Evolutionary conservation across 371 early-diverging fungal species (phyloP).

Genomic region (Thermomucor indicae-seudaticae): DNA sequence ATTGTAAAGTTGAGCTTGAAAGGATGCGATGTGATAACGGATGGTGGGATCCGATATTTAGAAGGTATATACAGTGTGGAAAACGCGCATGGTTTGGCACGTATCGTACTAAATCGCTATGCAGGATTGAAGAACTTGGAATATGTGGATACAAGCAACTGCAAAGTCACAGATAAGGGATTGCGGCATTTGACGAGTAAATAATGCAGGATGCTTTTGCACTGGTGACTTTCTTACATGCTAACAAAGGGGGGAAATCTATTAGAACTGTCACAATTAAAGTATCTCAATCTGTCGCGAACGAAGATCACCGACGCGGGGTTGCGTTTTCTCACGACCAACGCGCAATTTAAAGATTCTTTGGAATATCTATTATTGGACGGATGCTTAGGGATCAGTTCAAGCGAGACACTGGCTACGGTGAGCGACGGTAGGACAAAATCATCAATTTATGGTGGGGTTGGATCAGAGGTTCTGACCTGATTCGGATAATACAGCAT

Average conservation of each 20-base stretch:
- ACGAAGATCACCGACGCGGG: constrained; percentile 36
- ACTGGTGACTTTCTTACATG: not conserved
- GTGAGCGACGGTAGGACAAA: constrained; percentile 18
- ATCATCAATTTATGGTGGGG: not conserved
- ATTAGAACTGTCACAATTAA: constrained; percentile 19
- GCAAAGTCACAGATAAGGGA: constrained; percentile 40
- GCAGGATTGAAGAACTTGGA: constrained; percentile 29
- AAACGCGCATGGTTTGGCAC: not conserved
- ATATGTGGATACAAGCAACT: constrained; percentile 35
- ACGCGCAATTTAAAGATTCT: constrained; percentile 13
- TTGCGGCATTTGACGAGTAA: constrained; percentile 26
- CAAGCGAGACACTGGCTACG: constrained; percentile 9
- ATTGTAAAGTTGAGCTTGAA: constrained; percentile 22
- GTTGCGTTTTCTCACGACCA: constrained; percentile 9
- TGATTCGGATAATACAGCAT: constrained; percentile 7
- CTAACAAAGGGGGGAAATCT: not conserved
- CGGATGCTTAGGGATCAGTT: constrained; percentile 22
- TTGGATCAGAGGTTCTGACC: not conserved
- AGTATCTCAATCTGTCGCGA: constrained; percentile 28
- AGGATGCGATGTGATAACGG: constrained; percentile 41
- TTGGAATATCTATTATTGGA: constrained; percentile 21
- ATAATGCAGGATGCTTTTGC: not conserved
- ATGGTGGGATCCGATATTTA: constrained; percentile 26
- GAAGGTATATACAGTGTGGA: constrained; percentile 15
- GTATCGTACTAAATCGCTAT: not conserved